Percentiles rank a stretch among this genome's conserved stretches.
Evolutionary conservation across 1,284 basidiomycete genomes (phyloP).

Genomic region (Puccinia hordei): DNA sequence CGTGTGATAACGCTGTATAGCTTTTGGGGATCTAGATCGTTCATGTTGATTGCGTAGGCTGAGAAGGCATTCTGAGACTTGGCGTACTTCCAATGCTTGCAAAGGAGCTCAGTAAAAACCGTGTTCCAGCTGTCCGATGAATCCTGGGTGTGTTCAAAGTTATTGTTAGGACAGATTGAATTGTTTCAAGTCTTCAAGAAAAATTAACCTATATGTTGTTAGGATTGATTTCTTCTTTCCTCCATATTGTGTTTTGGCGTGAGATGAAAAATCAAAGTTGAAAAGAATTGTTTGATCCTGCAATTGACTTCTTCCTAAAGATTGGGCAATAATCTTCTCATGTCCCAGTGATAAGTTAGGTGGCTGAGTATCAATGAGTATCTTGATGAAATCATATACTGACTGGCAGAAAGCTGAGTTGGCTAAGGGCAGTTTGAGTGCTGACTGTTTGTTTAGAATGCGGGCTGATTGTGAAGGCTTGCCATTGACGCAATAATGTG

Average conservation of each 20-base stretch:
- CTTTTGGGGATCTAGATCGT: neutral
- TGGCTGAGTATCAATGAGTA: neutral
- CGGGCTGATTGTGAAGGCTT: neutral
- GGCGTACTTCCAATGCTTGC: conserved; percentile 17
- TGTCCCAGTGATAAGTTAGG: neutral
- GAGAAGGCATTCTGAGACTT: conserved; percentile 10
- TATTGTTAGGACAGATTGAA: neutral
- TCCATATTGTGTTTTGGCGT: neutral
- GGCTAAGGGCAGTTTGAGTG: neutral
- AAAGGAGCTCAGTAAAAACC: neutral
- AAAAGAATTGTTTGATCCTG: neutral
- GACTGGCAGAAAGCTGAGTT: conserved; percentile 22
- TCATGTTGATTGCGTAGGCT: neutral
- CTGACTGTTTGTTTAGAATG: neutral
- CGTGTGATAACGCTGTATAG: conserved; percentile 3
- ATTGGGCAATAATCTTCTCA: neutral
- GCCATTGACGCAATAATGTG: neutral
- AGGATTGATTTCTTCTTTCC: conserved; percentile 17
- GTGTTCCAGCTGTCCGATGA: neutral
- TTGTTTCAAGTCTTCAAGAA: conserved; percentile 6
- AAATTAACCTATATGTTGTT: neutral
- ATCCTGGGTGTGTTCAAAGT: conserved; percentile 14
- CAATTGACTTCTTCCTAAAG: neutral
- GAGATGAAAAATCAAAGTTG: neutral
- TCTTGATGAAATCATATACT: conserved; percentile 10